A percentile compares a stretch with the other conserved stretches of the same genome.
These are phyloP conservation scores for Akanthomyces dipterigenus DNA, from an alignment of 2,329 filamentous ascomycete genomes.

Conservation along the genomic window DNA sequence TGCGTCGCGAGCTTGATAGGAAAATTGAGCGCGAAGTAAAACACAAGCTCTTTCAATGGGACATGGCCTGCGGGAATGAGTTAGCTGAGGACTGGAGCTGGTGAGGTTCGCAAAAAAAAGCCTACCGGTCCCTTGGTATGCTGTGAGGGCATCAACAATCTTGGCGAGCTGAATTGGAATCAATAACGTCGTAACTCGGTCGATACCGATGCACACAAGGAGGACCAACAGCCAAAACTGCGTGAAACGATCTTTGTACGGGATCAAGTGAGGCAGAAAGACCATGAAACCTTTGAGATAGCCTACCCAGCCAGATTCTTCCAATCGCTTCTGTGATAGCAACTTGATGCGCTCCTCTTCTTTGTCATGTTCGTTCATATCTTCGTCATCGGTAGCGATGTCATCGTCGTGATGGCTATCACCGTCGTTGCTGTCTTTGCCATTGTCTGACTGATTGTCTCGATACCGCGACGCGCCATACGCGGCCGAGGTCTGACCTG, in stretches of 20 bases:
- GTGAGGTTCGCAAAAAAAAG: neutral
- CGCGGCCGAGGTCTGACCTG: neutral
- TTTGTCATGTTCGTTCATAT: conserved; percentile 16
- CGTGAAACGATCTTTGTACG: conserved; percentile 19
- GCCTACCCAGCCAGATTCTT: conserved; percentile 20
- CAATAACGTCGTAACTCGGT: conserved; percentile 19
- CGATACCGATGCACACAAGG: conserved; percentile 15
- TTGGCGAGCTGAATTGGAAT: conserved; percentile 22
- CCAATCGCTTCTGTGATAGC: conserved; percentile 18
- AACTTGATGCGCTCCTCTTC: conserved; percentile 19
- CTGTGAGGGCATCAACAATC: conserved; percentile 17
- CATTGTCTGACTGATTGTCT: neutral
- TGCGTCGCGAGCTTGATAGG: conserved; percentile 4
- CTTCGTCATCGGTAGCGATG: conserved; percentile 2
- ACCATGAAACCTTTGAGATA: conserved; percentile 20
- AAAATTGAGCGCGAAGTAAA: conserved; percentile 15
- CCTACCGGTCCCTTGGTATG: conserved; percentile 12
- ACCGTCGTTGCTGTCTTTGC: neutral
- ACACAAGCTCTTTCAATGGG: conserved; percentile 12
- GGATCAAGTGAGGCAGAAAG: conserved; percentile 21
- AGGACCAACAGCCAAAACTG: conserved; percentile 21
- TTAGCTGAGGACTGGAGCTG: neutral
- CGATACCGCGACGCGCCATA: neutral
- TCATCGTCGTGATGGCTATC: conserved; percentile 10
- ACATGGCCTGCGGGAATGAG: neutral